A percentile compares a stretch with the other conserved stretches of the same genome.
These are phyloP conservation scores for Agaricus blazei DNA, from an alignment of 768 basidiomycete genomes.

Conservation along the genomic window DNA sequence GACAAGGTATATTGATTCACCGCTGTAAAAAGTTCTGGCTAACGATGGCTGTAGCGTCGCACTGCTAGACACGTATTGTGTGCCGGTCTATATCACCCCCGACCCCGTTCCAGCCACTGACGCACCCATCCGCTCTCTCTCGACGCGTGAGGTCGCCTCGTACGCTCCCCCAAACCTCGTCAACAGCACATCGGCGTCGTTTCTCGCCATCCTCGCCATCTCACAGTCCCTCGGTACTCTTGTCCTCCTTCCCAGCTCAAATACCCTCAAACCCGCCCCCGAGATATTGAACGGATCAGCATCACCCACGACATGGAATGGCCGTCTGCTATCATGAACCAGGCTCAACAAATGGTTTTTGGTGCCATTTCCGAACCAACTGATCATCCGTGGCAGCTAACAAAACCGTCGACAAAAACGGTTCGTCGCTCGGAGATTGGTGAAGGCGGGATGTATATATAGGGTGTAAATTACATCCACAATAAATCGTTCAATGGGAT, in stretches of 20 bases:
- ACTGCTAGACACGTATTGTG: conserved; percentile 49
- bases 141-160: conserved; percentile 18
- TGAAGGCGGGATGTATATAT: conserved; percentile 52
- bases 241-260: conserved; percentile 45
- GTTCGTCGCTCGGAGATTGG: conserved; percentile 26
- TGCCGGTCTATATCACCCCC: conserved; percentile 40
- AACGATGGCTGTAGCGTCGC: conserved; percentile 30
- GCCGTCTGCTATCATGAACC: conserved; percentile 27
- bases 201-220: conserved; percentile 35
- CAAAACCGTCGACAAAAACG: not conserved
- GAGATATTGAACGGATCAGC: conserved; percentile 27
- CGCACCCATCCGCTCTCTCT: conserved; percentile 52
- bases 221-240: conserved; percentile 21
- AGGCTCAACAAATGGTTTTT: conserved; percentile 32
- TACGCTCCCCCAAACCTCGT: conserved; percentile 57
- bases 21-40: not conserved
- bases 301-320: conserved; percentile 28
- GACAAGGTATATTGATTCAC: conserved; percentile 27
- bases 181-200: conserved; percentile 48
- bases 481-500: conserved; percentile 60
- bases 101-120: conserved; percentile 29
- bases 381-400: conserved; percentile 14
- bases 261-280: conserved; percentile 35
- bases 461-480: conserved; percentile 31
- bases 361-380: conserved; percentile 23